Percentiles rank a stretch among this genome's conserved stretches.
Conservation (phyloP, 805 yeast species). For the Tetrapisispora namnaoensis region DNA sequence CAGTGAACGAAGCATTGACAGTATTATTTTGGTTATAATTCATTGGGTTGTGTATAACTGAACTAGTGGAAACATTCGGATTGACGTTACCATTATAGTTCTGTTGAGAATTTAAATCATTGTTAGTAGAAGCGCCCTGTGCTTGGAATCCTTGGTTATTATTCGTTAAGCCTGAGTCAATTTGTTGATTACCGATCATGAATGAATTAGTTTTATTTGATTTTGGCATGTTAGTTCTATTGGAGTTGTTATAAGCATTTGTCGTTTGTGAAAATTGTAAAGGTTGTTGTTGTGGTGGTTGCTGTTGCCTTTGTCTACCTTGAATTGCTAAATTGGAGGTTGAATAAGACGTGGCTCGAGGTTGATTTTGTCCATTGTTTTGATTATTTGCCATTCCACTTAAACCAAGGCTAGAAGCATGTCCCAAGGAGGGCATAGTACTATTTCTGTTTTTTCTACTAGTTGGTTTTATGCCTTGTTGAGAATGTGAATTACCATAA, state of each 20-base stretch:
- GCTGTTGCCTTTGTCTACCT: constrained; percentile 10
- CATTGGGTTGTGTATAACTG: constrained; percentile 15
- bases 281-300: neutral
- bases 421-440: constrained; percentile 25
- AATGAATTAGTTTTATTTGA: constrained; percentile 6
- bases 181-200: constrained; percentile 5
- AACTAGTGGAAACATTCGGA: constrained; percentile 17
- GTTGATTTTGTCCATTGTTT: constrained; percentile 9
- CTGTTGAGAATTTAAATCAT: constrained; percentile 15
- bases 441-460: constrained; percentile 30
- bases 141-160: constrained; percentile 12
- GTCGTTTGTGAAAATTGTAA: neutral
- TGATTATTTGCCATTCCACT: constrained; percentile 12
- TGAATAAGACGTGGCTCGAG: constrained; percentile 22
- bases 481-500: constrained; percentile 3
- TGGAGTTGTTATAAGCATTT: neutral
- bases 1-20: neutral
- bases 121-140: constrained; percentile 19
- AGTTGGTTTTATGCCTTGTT: constrained; percentile 23
- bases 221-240: constrained; percentile 9
- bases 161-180: neutral
- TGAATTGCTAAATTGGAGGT: constrained; percentile 14
- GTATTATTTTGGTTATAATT: neutral
- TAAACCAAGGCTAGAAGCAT: constrained; percentile 22
- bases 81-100: constrained; percentile 7